These are phyloP conservation scores for Populus simonii DNA, from an alignment of 345 rosid species.

Conservation along the genomic window DNA sequence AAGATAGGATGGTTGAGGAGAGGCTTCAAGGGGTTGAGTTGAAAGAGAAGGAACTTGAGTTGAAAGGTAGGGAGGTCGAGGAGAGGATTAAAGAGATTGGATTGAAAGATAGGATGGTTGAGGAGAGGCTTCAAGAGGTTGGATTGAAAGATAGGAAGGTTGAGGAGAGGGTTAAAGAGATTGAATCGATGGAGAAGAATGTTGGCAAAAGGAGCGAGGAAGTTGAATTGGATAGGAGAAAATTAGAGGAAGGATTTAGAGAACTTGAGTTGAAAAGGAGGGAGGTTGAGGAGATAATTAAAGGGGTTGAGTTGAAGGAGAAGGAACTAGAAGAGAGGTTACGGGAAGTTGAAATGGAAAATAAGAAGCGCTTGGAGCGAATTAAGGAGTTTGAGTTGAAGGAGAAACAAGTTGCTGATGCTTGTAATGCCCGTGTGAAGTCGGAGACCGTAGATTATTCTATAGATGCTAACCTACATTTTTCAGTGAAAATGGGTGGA, in stretches of 20 bases:
- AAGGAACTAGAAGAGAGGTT: too few species aligned
- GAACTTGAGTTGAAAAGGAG: background rate
- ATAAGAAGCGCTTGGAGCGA: background rate
- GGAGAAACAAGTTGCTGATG: constrained; percentile 6
- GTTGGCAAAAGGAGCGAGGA: constrained; percentile 12
- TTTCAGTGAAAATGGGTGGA: constrained; percentile 27
- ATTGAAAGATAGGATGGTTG: background rate
- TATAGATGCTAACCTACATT: background rate
- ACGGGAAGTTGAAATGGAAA: too few species aligned
- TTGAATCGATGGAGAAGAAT: constrained; percentile 28
- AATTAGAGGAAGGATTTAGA: background rate
- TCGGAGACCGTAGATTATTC: constrained; percentile 3
- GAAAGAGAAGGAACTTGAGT: too few species aligned
- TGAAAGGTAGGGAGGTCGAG: background rate
- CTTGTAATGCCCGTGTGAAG: constrained; percentile 5
- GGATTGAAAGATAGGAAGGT: background rate
- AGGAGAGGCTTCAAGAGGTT: constrained; percentile 14
- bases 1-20: too few species aligned
- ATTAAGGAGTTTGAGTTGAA: constrained; percentile 30
- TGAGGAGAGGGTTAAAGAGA: background rate
- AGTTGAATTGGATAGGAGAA: constrained; percentile 10
- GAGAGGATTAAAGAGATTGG: constrained; percentile 14
- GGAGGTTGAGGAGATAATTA: too few species aligned
- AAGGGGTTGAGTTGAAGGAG: too few species aligned
- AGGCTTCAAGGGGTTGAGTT: too few species aligned